Percentiles rank a stretch among this genome's conserved stretches.
Conservation (phyloP, 2,329 filamentous ascomycete species). For the Aspergillus quadricinctus region DNA sequence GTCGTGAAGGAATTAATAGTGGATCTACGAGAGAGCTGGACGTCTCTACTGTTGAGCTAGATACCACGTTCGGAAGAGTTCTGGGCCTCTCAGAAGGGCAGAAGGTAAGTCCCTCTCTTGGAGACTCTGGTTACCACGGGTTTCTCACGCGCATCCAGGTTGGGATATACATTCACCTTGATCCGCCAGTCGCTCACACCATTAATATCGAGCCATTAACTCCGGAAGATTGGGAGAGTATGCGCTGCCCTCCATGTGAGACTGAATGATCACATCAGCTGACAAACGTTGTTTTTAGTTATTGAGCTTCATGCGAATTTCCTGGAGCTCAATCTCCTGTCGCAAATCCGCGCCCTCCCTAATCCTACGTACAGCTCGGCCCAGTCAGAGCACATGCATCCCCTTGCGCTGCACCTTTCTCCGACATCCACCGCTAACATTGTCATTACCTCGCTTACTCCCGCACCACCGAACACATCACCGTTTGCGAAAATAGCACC, state of each 20-base stretch:
- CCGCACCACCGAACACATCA: slow-evolving; percentile 61
- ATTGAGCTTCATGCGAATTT: slow-evolving; percentile 97
- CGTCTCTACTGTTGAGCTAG: slow-evolving; percentile 73
- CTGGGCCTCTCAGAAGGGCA: slow-evolving; percentile 76
- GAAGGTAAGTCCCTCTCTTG: slow-evolving; percentile 53
- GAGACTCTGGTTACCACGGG: slow-evolving; percentile 27
- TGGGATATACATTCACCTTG: slow-evolving; percentile 68
- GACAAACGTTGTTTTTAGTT: slow-evolving; percentile 43
- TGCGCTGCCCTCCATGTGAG: slow-evolving; percentile 12
- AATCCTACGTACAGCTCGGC: slow-evolving; percentile 67
- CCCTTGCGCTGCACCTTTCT: slow-evolving; percentile 86
- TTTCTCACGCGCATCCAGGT: slow-evolving; percentile 42
- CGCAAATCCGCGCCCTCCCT: slow-evolving; percentile 87
- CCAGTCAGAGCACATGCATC: slow-evolving; percentile 60
- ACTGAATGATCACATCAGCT: slow-evolving; percentile 4
- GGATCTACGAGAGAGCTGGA: slow-evolving; percentile 70
- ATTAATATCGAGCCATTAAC: slow-evolving; percentile 96
- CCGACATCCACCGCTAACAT: slow-evolving; percentile 95
- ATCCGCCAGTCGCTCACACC: slow-evolving; percentile 86
- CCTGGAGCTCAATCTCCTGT: slow-evolving; percentile 86
- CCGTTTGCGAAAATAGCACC: slow-evolving; percentile 89
- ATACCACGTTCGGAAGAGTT: slow-evolving; percentile 74
- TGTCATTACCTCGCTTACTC: slow-evolving; percentile 75
- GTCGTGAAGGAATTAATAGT: slow-evolving; percentile 66
- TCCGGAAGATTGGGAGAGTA: slow-evolving; percentile 91